Conservation (phyloP, 2,329 filamentous ascomycete species). For the Fusarium tuaranense region DNA sequence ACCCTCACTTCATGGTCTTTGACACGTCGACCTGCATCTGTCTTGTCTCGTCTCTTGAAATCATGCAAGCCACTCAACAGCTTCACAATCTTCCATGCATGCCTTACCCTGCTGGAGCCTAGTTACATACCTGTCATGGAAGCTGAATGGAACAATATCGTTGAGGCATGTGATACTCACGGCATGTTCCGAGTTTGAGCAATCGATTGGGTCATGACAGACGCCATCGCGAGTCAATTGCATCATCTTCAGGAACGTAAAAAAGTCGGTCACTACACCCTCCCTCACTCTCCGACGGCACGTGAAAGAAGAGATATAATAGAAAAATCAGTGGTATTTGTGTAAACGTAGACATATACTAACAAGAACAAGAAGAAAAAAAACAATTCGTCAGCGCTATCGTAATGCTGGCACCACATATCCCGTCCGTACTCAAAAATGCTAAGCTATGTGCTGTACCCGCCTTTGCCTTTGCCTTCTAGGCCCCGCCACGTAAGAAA, state of each 20-base stretch:
- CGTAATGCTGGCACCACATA: slow-evolving; percentile 21
- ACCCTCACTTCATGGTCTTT: background rate
- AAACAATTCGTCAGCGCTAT: slow-evolving; percentile 12
- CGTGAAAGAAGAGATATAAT: background rate
- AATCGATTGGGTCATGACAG: background rate
- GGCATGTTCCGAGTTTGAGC: background rate
- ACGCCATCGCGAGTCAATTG: slow-evolving; percentile 9
- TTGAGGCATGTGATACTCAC: background rate
- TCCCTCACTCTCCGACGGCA: background rate
- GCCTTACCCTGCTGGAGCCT: background rate
- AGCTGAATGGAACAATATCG: background rate
- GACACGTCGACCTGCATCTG: background rate
- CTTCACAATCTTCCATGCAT: background rate
- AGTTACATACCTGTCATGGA: background rate
- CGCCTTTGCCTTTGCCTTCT: background rate
- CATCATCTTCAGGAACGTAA: slow-evolving; percentile 11
- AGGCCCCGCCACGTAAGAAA: slow-evolving; percentile 10
- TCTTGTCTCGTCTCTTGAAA: background rate
- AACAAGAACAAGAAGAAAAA: background rate
- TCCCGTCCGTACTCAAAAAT: slow-evolving; percentile 24
- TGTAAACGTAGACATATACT: slow-evolving; percentile 11
- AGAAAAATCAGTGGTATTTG: background rate
- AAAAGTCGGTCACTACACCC: background rate
- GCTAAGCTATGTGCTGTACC: slow-evolving; percentile 1
- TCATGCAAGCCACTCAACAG: slow-evolving; percentile 2